Evolutionary conservation across 2,329 filamentous ascomycete genomes (phyloP).

Genomic region (Knufia fluminis): DNA sequence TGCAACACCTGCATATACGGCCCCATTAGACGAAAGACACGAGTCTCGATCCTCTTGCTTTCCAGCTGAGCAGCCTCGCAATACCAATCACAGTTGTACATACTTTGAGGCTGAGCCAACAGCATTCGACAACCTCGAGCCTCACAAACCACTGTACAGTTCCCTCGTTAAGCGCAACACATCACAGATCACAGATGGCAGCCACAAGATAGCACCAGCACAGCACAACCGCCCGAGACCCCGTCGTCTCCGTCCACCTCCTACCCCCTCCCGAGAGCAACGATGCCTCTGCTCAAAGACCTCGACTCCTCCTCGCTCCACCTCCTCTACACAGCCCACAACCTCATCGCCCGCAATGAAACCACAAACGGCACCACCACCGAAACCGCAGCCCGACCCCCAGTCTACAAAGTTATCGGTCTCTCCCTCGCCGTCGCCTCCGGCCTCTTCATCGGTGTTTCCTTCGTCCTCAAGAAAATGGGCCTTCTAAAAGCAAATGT

Average conservation of each 20-base stretch:
- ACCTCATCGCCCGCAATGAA: slow-evolving; percentile 19
- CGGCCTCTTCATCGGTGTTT: slow-evolving; percentile 84
- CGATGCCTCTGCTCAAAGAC: slow-evolving; percentile 4
- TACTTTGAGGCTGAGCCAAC: neutral
- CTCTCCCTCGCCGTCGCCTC: slow-evolving; percentile 78
- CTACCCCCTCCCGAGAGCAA: neutral
- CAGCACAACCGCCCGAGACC: neutral
- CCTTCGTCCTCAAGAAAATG: slow-evolving; percentile 91
- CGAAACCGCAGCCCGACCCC: slow-evolving; percentile 34
- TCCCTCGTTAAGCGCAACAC: neutral
- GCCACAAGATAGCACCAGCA: neutral
- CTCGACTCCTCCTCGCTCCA: slow-evolving; percentile 3
- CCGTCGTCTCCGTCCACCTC: neutral
- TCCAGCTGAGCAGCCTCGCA: neutral
- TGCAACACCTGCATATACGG: neutral
- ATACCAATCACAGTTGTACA: neutral
- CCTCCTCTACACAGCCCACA: slow-evolving; percentile 16
- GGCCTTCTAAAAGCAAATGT: slow-evolving; percentile 85
- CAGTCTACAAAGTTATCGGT: slow-evolving; percentile 73
- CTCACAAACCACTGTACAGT: neutral
- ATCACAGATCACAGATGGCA: neutral
- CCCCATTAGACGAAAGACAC: neutral
- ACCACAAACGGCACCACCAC: slow-evolving; percentile 15
- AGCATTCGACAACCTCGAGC: neutral
- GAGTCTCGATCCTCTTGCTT: neutral